Percentiles rank a stretch among this genome's conserved stretches.
phyloP scores from a whole-genome alignment of 805 yeast species.

The Diddensiella santjacobensis region DNA sequence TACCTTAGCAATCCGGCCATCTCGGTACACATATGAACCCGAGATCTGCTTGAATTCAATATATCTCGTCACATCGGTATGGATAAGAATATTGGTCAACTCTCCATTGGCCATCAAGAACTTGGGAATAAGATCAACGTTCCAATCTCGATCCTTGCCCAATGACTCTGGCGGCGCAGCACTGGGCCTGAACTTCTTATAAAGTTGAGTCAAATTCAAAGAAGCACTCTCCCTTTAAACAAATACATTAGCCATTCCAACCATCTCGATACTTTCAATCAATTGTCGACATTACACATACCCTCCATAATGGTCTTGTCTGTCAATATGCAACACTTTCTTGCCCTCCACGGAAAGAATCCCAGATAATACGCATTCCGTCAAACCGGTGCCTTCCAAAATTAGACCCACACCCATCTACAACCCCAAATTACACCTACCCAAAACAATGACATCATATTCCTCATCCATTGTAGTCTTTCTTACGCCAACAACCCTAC shows the following conservation, averaged over 20 bases:
- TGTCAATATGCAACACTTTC: slow-evolving; percentile 93
- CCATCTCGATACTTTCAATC: too few species aligned
- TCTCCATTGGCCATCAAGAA: slow-evolving; percentile 98
- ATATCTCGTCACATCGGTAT: slow-evolving; percentile 93
- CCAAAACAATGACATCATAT: slow-evolving; percentile 94
- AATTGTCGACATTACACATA: too few species aligned
- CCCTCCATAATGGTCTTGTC: slow-evolving; percentile 95
- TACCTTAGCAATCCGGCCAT: slow-evolving; percentile 88
- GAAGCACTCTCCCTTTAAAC: slow-evolving; percentile 38
- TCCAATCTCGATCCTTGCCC: slow-evolving; percentile 97
- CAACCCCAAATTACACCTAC: slow-evolving; percentile 38
- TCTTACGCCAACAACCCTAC: background rate
- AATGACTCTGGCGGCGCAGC: slow-evolving; percentile 60
- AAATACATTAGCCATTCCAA: too few species aligned
- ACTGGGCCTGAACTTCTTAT: slow-evolving; percentile 81
- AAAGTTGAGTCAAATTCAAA: slow-evolving; percentile 46
- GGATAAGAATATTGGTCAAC: slow-evolving; percentile 88
- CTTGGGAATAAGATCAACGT: slow-evolving; percentile 94
- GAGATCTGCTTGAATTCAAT: slow-evolving; percentile 94
- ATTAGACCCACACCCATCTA: background rate
- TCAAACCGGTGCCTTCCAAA: slow-evolving; percentile 55
- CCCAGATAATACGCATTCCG: slow-evolving; percentile 94
- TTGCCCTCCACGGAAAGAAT: slow-evolving; percentile 95
- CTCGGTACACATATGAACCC: slow-evolving; percentile 92
- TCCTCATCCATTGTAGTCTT: slow-evolving; percentile 75